phyloP scores from a whole-genome alignment of 805 yeast genomes.

The Candida vartiovaarae region DNA sequence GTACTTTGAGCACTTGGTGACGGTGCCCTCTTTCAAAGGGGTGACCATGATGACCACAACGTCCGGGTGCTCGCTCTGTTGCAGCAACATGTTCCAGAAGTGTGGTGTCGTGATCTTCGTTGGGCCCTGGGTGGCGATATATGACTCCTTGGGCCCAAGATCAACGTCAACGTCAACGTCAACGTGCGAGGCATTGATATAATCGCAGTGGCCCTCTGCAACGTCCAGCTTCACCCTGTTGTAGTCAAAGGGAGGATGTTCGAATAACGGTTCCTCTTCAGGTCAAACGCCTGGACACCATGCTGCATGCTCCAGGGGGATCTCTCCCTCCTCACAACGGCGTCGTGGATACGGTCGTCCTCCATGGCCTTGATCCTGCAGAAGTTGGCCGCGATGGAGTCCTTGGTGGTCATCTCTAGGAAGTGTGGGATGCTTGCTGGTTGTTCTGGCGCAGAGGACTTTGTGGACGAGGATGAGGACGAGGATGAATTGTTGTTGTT shows the following conservation, averaged over 20 bases:
- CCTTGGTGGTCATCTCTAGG: background rate
- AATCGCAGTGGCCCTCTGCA: slow-evolving; percentile 13
- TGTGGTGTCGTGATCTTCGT: slow-evolving; percentile 64
- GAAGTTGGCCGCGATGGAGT: slow-evolving; percentile 20
- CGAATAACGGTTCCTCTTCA: slow-evolving; percentile 47
- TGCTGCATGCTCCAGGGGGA: slow-evolving; percentile 21
- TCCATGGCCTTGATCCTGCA: slow-evolving; percentile 29
- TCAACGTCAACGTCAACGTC: slow-evolving; percentile 3
- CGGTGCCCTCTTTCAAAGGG: slow-evolving; percentile 60
- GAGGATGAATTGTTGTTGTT: no score
- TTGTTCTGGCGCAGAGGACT: no score
- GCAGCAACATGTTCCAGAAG: slow-evolving; percentile 82
- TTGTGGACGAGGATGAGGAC: no score
- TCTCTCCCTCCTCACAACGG: slow-evolving; percentile 20
- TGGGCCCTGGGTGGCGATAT: slow-evolving; percentile 80
- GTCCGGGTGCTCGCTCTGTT: slow-evolving; percentile 52
- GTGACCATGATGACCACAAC: slow-evolving; percentile 68
- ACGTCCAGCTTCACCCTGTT: slow-evolving; percentile 41
- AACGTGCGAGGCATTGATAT: slow-evolving; percentile 19
- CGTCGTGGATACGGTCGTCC: slow-evolving; percentile 32
- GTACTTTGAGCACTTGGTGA: slow-evolving; percentile 72
- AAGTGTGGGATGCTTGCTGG: background rate
- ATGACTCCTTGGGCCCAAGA: slow-evolving; percentile 23
- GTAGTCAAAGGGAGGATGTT: slow-evolving; percentile 63
- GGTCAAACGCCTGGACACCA: slow-evolving; percentile 12